Evolutionary conservation across 257 asterid species (phyloP), one percentile per base, ranked within the genome.

Genomic region (Solanum chiquidenum): DNA sequence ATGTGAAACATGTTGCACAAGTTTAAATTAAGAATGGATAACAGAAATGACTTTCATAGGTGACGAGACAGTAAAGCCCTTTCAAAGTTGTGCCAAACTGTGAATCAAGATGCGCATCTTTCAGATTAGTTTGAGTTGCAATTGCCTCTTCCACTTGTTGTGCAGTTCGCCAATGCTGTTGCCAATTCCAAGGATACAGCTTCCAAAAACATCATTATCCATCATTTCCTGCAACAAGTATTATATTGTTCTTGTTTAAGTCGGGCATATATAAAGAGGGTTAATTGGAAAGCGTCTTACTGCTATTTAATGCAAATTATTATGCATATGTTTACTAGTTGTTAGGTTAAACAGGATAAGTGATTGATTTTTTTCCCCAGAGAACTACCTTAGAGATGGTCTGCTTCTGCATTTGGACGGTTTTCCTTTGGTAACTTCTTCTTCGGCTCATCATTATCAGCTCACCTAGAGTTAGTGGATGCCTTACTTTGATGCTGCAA

Each of bases 371-470:
- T 76, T 27, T 60, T 55, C n/a, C n/a, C n/a, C 52, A 75, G 83
- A 46, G 44, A 27, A 66, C 88, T 92, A 95, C 98, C 98, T 89
- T 91, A 86, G 95, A 90, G 42, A 79, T 68, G 83, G 27, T 88
- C 88, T 92, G 93, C 86, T 91, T 92, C 49, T 84, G 92, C 91
- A 92, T 88, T 87, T 90, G 91, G 18, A 12, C 52, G 25, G 92
- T 93, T 87, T 92, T 97, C 87, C 92, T 91, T 71, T 92, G 96
- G 88, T 92, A 93, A 90, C 98, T 96, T 89, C 94, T 90, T 92
- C 98, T 90, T 74, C 97, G 90, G 92, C 99, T 97, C 98, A 97
- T 95, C 89, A 92, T 92, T 88, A 97, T 95, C 75, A 97, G 94
- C 94, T 97, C 99, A 52, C 95, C 99, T 38, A 95, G 99, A 55